Evolutionary conservation across 371 early-diverging fungal genomes (phyloP), one percentile per base, ranked within the genome.

Genomic region (Mortierella sp.): DNA sequence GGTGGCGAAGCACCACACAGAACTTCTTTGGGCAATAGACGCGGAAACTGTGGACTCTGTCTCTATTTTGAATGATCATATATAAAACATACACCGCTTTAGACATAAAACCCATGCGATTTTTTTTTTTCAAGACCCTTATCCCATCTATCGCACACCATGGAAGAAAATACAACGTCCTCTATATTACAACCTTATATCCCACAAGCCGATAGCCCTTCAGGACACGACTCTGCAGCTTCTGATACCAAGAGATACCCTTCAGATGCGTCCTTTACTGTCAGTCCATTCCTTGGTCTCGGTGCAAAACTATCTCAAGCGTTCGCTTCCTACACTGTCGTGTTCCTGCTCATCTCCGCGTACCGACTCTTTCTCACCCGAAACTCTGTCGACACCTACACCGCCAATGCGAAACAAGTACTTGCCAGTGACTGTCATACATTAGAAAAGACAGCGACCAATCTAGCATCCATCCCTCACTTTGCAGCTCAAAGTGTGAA

Each of bases 221-320:
- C 59, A 28, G 8, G 59, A 16, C 11, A 43, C 11, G 11, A 43
- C n/a, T n/a, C 51, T 51, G 18, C 22, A 51, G 18, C 51, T n/a
- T n/a, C 18, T 18, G 51, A 51, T 51, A 51, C 18, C n/a, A n/a
- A 51, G 51, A 18, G 3, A 1, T 26, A 35, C n/a, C n/a, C 37
- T 60, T 12, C 61, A 60, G 61, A 60, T 37, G 10, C 22, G 26
- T 2, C 14, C 26, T 65, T 28, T 20, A 11, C 40, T 12, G 22
- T 64, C 47, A 49, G 22, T 9, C 71, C 79, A 3, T 71, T 62
- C 39, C 59, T 57, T 2, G 76, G 81, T 1, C 73, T 72, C 8
- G 24, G 54, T 5, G 81, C 81, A 39, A 75, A 75, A 54, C 72
- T 80, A 26, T 80, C 76, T 2, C 81, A 72, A 14, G 66, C 76